phyloP scores from a whole-genome alignment of 106 monocot genomes.

The Chionographis japonica region DNA sequence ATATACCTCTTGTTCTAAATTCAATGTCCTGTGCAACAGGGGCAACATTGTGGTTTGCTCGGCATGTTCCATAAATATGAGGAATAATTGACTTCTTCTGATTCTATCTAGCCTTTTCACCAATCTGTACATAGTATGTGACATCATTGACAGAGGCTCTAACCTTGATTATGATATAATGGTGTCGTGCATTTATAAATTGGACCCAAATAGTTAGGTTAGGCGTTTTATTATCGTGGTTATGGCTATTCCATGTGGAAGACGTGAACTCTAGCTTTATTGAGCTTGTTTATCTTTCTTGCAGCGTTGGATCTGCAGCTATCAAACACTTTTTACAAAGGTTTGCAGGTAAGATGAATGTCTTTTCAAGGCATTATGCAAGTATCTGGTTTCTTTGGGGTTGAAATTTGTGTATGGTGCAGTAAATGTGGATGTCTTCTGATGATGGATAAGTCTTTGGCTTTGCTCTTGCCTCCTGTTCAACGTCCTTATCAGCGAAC shows the following conservation, averaged over 20 bases:
- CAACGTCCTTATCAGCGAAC: constrained; percentile 38
- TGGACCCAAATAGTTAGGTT: too few species aligned
- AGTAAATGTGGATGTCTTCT: constrained; percentile 79
- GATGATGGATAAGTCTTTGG: constrained; percentile 59
- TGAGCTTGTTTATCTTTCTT: constrained; percentile 9
- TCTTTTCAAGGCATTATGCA: neutral
- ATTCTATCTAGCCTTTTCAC: too few species aligned
- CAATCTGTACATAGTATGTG: too few species aligned
- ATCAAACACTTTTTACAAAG: constrained; percentile 70
- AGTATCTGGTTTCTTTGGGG: neutral
- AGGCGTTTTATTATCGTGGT: too few species aligned
- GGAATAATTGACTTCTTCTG: too few species aligned
- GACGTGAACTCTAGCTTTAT: neutral
- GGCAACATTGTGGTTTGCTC: neutral
- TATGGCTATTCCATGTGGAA: neutral
- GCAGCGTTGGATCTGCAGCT: constrained; percentile 82
- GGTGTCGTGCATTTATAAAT: too few species aligned
- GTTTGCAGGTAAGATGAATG: constrained; percentile 52
- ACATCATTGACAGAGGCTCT: too few species aligned
- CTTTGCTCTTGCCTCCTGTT: constrained; percentile 76
- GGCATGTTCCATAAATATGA: neutral
- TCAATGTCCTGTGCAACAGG: too few species aligned
- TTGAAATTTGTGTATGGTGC: constrained; percentile 18
- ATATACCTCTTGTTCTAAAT: neutral
- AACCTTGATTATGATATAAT: too few species aligned